Conservation (phyloP, 2,329 filamentous ascomycete genomes). For the Fusarium liriodendri region DNA sequence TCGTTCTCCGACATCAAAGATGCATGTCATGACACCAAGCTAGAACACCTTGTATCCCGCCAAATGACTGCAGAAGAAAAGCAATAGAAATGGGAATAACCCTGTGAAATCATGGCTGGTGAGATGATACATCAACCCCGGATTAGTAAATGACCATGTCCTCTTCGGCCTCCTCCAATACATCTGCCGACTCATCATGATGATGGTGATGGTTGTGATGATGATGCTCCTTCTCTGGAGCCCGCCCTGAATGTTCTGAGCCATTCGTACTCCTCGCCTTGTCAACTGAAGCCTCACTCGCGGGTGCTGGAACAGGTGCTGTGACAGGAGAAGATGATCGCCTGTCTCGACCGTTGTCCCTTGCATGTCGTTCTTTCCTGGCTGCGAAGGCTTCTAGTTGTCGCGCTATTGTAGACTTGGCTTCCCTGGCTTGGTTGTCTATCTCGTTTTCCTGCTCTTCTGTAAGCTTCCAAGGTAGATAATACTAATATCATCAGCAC, state of each 20-base stretch:
- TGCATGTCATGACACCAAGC: background rate
- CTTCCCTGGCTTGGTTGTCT: conserved; percentile 74
- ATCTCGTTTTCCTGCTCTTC: conserved; percentile 77
- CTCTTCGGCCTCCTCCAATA: conserved; percentile 86
- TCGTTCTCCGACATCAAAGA: background rate
- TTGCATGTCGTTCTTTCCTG: conserved; percentile 54
- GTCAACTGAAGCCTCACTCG: conserved; percentile 17
- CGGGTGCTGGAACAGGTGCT: conserved; percentile 23
- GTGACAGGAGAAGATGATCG: conserved; percentile 16
- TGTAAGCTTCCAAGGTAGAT: conserved; percentile 83
- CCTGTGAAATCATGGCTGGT: background rate
- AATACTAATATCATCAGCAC: conserved; percentile 69
- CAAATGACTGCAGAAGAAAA: background rate
- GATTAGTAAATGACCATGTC: conserved; percentile 89
- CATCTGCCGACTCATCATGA: conserved; percentile 79
- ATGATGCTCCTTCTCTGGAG: conserved; percentile 24
- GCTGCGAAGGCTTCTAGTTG: conserved; percentile 73
- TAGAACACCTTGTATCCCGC: background rate
- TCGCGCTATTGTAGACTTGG: conserved; percentile 70
- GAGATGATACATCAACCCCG: background rate
- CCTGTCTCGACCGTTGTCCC: conserved; percentile 35
- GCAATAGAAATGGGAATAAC: background rate
- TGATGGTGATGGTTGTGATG: conserved; percentile 45
- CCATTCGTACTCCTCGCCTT: conserved; percentile 12
- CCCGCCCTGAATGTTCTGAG: conserved; percentile 8